These are phyloP conservation scores for Chalciporus sp. DNA, from an alignment of 1,284 basidiomycete genomes.

Conservation along the genomic window DNA sequence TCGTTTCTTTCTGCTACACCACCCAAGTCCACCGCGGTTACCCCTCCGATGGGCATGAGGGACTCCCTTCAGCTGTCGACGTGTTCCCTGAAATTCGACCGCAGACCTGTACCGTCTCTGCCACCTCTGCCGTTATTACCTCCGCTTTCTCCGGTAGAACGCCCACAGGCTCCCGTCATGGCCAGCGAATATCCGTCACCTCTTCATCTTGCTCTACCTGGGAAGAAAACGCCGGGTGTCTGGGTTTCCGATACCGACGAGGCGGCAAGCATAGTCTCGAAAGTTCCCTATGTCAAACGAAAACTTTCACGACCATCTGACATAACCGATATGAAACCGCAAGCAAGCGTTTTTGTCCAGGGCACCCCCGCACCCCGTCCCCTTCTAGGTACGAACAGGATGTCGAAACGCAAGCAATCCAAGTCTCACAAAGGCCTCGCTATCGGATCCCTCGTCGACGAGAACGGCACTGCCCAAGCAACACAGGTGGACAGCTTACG, in stretches of 20 bases:
- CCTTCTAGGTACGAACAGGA: conserved; percentile 1
- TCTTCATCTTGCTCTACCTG: conserved; percentile 26
- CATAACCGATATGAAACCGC: background rate
- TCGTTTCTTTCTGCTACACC: conserved; percentile 28
- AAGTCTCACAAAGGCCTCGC: conserved; percentile 13
- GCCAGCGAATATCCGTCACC: conserved; percentile 13
- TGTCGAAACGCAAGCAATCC: conserved; percentile 9
- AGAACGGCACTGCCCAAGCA: background rate
- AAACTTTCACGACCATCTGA: background rate
- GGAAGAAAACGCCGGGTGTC: background rate
- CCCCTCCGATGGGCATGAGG: conserved; percentile 27
- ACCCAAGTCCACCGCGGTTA: conserved; percentile 14
- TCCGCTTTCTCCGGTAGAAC: conserved; percentile 5
- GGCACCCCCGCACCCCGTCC: background rate
- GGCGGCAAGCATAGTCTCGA: background rate
- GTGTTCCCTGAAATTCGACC: conserved; percentile 11
- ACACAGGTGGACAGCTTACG: background rate
- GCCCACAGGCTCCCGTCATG: background rate
- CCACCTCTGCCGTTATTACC: conserved; percentile 22
- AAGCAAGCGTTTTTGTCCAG: background rate
- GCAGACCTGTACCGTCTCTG: conserved; percentile 21
- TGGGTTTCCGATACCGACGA: background rate
- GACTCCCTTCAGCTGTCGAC: conserved; percentile 33
- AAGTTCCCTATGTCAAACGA: background rate
- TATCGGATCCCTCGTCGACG: conserved; percentile 3